Conservation (phyloP, 208 protist species). For the Acanthamoeba culbertsoni region DNA sequence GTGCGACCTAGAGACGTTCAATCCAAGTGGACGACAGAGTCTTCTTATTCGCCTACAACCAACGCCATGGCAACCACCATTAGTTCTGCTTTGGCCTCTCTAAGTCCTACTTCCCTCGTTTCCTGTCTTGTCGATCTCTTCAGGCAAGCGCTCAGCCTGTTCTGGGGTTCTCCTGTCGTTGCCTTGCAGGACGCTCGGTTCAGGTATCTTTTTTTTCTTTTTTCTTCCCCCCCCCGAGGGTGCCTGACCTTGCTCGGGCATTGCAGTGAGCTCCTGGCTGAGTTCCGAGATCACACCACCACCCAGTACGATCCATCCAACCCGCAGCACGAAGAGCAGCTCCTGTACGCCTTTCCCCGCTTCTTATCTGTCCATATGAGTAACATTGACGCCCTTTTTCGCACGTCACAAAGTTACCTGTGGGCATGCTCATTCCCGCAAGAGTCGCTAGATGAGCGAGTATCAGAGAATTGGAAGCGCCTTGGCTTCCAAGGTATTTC, state of each 20-base stretch:
- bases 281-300: background rate
- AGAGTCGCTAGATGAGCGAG: background rate
- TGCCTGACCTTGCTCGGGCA: background rate
- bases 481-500: slow-evolving; percentile 11
- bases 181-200: background rate
- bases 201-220: background rate
- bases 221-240: background rate
- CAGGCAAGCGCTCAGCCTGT: background rate
- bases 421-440: slow-evolving; percentile 20
- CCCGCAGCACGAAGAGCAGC: slow-evolving; percentile 24
- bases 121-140: background rate
- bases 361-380: background rate
- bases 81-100: background rate
- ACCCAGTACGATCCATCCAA: background rate
- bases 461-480: background rate
- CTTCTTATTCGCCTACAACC: background rate
- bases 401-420: background rate
- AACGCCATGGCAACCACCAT: background rate
- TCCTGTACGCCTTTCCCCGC: background rate
- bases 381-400: background rate
- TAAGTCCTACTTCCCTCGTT: background rate
- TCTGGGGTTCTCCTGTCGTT: background rate
- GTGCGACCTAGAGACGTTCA: background rate
- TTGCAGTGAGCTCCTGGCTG: background rate
- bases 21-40: background rate